These are phyloP conservation scores for Coprinellus micaceus DNA, from an alignment of 768 basidiomycete genomes.

Conservation along the genomic window DNA sequence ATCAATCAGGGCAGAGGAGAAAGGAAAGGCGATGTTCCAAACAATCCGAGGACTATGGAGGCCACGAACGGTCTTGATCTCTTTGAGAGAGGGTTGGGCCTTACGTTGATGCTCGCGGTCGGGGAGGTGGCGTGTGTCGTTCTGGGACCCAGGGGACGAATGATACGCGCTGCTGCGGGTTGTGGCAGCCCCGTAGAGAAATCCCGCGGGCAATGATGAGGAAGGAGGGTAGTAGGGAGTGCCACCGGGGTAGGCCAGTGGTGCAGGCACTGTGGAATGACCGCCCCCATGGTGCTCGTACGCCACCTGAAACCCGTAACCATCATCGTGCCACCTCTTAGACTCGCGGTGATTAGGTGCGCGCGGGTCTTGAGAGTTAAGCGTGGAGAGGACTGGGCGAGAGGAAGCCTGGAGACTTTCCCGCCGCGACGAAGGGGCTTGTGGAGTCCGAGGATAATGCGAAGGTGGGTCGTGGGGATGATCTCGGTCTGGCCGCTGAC, in stretches of 20 bases:
- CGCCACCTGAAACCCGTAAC: background rate
- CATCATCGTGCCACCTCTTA: background rate
- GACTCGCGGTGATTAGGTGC: background rate
- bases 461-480: background rate
- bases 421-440: background rate
- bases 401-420: background rate
- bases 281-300: background rate
- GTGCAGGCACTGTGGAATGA: background rate
- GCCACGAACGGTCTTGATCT: background rate
- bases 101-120: background rate
- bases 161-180: no score
- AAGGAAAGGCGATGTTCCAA: conserved; percentile 8
- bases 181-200: no score
- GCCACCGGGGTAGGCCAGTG: background rate
- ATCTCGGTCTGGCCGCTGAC: background rate
- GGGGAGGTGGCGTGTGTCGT: background rate
- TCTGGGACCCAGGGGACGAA: background rate
- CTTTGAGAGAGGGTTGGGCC: background rate
- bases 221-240: background rate
- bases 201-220: no score
- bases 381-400: background rate
- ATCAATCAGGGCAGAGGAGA: background rate
- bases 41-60: conserved; percentile 1
- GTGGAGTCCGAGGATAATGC: background rate
- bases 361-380: background rate